Base-by-base conservation (phyloP, 176 grass and related monocot species). In the Rhynchospora pubera region DNA sequence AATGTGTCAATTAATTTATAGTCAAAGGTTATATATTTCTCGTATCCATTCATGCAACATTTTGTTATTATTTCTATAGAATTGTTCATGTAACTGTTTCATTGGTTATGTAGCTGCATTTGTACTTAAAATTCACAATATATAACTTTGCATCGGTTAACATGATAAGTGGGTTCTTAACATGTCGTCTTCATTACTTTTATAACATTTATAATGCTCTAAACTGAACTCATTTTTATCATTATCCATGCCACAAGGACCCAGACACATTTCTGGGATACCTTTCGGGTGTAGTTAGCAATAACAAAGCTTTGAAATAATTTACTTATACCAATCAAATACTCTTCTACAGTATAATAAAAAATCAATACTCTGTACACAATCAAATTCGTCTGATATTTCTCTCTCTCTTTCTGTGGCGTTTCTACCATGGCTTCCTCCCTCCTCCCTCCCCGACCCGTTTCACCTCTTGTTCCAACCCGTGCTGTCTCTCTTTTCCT, bases 351-450 rank as follows among this genome's bases (percentile, higher is more conserved):
- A 70, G 43, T 7, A 2, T 18, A 70, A 21, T 2, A 24, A 23
- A 12, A 6, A 47, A 22, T 30, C 26, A 24, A 62, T 65, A 51
- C 59, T 14, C 3, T 6, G 24, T 74, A 28, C 47, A 60, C 0
- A 53, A 28, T n/a, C 24, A 78, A 5, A 55, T 26, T 2, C 52
- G 8, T 24, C 21, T 2, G 3, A 34, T 53, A 28, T 34, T 4
- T 58, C 24, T 62, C 21, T 19, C 15, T 44, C 21, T 19, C 15
- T 44, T 15, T 15, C 60, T 22, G 9, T 42, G 9, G 5, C n/a
- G 18, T n/a, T 81, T 14, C 34, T 24, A 9, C 45, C 60, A 81
- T 81, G 79, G 79, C 79, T 63, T 47, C 62, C 59, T 81, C 53
- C 57, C 42, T 81, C 10, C 60, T 81, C 60, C 61, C 34, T 81